Base-by-base conservation (phyloP, 495 filamentous ascomycete species). In the Penicillium dipodomyicola region DNA sequence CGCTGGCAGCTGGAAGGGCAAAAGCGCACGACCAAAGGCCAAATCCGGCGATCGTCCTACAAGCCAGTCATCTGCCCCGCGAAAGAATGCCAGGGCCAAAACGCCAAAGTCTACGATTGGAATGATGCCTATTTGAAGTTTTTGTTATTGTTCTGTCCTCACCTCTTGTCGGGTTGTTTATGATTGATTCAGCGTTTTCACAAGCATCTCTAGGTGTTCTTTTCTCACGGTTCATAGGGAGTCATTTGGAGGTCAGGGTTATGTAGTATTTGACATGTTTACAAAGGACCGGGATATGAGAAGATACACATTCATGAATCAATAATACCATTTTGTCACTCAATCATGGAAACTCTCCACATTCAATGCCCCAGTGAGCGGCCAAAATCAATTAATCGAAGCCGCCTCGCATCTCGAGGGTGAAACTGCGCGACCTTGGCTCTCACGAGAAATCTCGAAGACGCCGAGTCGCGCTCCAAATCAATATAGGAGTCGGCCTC, bases 401-500 rank as follows among this genome's bases (percentile, higher is more conserved):
- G 63, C 65, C 80, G 83, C 50, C 79, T 80, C 0, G 92, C 89
- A 73, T 96, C 90, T 56, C 82, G 84, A 2, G 92, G 90, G 71
- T 96, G 88, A 58, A 94, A 94, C 60, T 90, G 85, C 20, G 92
- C 92, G 32, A 93, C 86, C 65, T 89, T 93, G 22, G 87, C 87
- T 59, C 89, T 78, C 20, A 96, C 88, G 10, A 96, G 76, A 66
- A 96, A 96, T 56, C 90, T 80, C 1, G 86, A 87, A 25, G 86
- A 84, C 11, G 91, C 90, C n/a, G 87, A 88, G 58, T 96, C 92
- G 55, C 80, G 78, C n/a, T 78, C 63, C 10, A 96, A 69, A 40
- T 78, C 73, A 35, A 92, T 78, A 74, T 95, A 96, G 1, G 79
- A 78, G 25, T 76, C 79, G 1, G 82, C 80, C 51, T 89, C 89